phyloP scores from a whole-genome alignment of 169 alveolate species.

The Amoebophrya sp. region DNA sequence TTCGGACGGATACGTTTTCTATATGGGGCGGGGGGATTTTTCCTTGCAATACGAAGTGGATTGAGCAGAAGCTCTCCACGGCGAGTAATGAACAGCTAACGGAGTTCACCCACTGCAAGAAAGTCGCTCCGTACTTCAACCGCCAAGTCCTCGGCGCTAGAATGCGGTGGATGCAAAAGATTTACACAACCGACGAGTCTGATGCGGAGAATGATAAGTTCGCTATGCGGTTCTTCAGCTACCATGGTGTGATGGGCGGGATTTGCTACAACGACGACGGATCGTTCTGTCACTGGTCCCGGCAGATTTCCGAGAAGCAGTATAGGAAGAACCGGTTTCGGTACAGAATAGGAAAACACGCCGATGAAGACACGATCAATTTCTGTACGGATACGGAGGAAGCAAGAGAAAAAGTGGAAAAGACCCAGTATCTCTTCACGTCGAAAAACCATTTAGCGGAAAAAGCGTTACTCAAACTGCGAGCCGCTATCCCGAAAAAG shows the following conservation, averaged over 20 bases:
- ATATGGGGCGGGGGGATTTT: no score
- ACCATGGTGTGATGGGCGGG: conserved; percentile 3
- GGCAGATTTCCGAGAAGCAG: background rate
- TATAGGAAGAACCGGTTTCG: background rate
- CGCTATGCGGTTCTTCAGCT: background rate
- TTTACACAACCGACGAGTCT: background rate
- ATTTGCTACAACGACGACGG: background rate
- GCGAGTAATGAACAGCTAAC: no score
- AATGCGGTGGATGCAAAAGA: background rate
- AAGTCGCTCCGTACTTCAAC: no score
- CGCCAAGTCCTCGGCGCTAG: background rate
- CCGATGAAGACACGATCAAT: background rate
- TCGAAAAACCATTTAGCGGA: background rate
- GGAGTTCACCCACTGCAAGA: no score
- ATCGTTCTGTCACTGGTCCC: background rate
- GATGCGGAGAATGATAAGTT: background rate
- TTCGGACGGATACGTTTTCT: no score
- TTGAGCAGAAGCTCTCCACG: no score
- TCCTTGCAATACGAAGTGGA: no score
- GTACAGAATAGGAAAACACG: background rate
- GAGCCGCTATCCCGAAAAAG: background rate
- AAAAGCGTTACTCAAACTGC: background rate
- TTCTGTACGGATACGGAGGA: background rate
- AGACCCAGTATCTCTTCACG: background rate
- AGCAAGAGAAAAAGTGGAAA: background rate